A percentile compares a stretch with the other conserved stretches of the same genome.
Evolutionary conservation across 306 rosid genomes (phyloP).

Genomic region (Castanea sativa): DNA sequence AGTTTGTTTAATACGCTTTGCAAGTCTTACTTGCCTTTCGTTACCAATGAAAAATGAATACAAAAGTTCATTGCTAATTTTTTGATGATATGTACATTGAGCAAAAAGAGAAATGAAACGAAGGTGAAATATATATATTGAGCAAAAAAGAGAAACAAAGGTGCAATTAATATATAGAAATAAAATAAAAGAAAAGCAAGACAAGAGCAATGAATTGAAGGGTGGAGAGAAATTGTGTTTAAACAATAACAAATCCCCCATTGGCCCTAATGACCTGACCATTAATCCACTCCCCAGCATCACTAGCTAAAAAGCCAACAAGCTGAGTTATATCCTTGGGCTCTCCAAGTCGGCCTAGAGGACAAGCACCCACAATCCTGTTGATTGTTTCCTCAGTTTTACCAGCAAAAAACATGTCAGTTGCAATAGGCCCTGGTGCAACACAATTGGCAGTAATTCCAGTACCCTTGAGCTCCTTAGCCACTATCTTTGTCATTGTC

Average conservation of each 20-base stretch:
- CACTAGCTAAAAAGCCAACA: constrained; percentile 48
- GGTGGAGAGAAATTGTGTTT: not conserved
- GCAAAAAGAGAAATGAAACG: too few species aligned
- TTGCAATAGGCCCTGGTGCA: constrained; percentile 52
- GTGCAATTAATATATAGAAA: not conserved
- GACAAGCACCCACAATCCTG: constrained; percentile 28
- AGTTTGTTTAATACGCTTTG: too few species aligned
- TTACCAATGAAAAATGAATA: too few species aligned
- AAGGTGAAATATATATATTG: too few species aligned
- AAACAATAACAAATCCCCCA: constrained; percentile 36
- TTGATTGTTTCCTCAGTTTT: constrained; percentile 35
- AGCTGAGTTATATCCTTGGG: constrained; percentile 36
- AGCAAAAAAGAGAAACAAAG: not conserved
- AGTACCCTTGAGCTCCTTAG: constrained; percentile 53
- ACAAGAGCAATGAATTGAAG: not conserved
- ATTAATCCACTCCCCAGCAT: constrained; percentile 54
- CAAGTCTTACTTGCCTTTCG: too few species aligned
- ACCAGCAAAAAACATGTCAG: constrained; percentile 39
- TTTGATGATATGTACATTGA: too few species aligned
- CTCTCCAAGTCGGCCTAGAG: constrained; percentile 47
- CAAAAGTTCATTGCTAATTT: too few species aligned
- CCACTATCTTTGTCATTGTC: constrained; percentile 41
- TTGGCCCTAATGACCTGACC: constrained; percentile 47
- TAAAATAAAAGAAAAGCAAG: not conserved
- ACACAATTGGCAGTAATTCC: constrained; percentile 44